Conservation (phyloP, 208 protist genomes). For the Paratrypanosoma confusum region DNA sequence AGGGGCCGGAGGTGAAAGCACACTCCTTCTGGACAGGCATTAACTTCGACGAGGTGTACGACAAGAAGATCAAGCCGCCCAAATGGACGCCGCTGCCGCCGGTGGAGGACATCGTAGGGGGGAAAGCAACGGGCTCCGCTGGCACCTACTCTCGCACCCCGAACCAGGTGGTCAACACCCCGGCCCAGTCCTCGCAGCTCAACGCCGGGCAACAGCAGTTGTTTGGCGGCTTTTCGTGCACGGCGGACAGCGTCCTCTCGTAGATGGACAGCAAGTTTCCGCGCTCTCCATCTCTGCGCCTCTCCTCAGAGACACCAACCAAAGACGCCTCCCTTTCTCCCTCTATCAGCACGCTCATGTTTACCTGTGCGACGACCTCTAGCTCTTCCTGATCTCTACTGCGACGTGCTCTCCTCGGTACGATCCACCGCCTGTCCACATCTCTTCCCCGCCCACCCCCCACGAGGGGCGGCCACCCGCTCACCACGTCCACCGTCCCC, state of each 20-base stretch:
- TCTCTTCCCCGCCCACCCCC: too few species aligned
- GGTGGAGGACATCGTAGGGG: constrained; percentile 71
- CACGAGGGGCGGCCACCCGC: too few species aligned
- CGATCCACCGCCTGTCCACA: too few species aligned
- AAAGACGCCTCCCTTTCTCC: too few species aligned
- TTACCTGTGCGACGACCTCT: too few species aligned
- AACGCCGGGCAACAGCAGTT: constrained; percentile 81
- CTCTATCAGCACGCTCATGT: too few species aligned
- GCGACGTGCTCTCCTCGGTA: too few species aligned
- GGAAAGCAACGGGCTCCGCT: constrained; percentile 20
- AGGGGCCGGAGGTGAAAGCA: constrained; percentile 74
- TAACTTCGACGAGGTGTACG: constrained; percentile 83
- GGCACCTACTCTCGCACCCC: constrained; percentile 33
- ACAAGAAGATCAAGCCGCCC: constrained; percentile 67
- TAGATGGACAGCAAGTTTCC: too few species aligned
- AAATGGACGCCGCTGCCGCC: constrained; percentile 75
- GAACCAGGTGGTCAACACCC: constrained; percentile 77
- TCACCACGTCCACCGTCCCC: too few species aligned
- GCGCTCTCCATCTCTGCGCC: too few species aligned
- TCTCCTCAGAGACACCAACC: too few species aligned
- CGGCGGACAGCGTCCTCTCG: constrained; percentile 79
- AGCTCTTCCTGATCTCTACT: too few species aligned
- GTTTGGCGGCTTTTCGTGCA: constrained; percentile 86
- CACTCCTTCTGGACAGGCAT: constrained; percentile 89
- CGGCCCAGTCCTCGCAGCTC: constrained; percentile 64